Conservation (phyloP, 768 basidiomycete species). For the Dictyophora rubrovolvata region DNA sequence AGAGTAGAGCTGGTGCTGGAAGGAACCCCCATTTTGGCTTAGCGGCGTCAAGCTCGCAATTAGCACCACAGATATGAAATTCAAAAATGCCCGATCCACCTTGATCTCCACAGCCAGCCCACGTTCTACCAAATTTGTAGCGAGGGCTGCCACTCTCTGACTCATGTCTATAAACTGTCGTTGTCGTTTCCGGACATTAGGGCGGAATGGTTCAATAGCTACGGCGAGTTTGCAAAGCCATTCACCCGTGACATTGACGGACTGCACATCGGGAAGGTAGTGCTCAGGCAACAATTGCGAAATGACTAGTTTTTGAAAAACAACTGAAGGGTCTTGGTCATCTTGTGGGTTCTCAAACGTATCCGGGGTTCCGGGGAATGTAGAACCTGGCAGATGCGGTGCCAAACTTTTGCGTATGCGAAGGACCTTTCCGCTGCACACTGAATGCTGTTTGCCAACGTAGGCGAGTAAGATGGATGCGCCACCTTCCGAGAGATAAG, state of each 20-base stretch:
- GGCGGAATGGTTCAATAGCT: conserved; percentile 41
- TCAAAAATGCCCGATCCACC: conserved; percentile 32
- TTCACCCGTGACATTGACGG: conserved; percentile 30
- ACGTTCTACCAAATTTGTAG: conserved; percentile 69
- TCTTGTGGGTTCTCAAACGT: conserved; percentile 23
- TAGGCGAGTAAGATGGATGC: conserved; percentile 87
- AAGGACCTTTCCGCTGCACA: conserved; percentile 57
- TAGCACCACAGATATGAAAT: neutral
- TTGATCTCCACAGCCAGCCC: conserved; percentile 84
- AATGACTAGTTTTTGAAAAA: conserved; percentile 59
- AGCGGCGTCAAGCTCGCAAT: neutral
- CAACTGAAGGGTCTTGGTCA: conserved; percentile 30
- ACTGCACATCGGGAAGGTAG: conserved; percentile 48
- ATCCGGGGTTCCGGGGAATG: conserved; percentile 29
- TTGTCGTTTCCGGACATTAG: conserved; percentile 36
- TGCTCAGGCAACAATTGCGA: conserved; percentile 49
- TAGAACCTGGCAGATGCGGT: conserved; percentile 3
- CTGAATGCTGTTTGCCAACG: conserved; percentile 38
- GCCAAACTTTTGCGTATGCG: conserved; percentile 56
- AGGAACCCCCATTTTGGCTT: conserved; percentile 98
- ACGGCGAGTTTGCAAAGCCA: conserved; percentile 55
- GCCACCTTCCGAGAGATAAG: conserved; percentile 87
- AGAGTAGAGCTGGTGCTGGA: conserved; percentile 52
- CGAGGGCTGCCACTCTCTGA: conserved; percentile 53
- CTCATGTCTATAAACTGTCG: conserved; percentile 51